Conservation (phyloP, 768 basidiomycete genomes). For the Pisolithus tinctorius region DNA sequence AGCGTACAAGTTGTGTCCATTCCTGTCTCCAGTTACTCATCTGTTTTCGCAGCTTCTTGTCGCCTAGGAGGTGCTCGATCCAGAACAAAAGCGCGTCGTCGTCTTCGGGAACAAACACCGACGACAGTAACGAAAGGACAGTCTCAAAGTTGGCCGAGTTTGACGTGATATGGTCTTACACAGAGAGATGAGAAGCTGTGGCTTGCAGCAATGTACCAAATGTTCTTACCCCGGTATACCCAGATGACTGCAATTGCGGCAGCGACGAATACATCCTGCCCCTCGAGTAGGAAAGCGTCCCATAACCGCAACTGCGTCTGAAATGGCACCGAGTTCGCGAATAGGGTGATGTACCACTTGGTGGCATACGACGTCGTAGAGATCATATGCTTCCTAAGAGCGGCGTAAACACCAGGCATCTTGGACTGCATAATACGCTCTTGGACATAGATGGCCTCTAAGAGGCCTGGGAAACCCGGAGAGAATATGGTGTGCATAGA, state of each 20-base stretch:
- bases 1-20: conserved; percentile 65
- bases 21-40: conserved; percentile 76
- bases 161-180: conserved; percentile 76
- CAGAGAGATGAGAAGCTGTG: not conserved
- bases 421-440: conserved; percentile 80
- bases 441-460: conserved; percentile 95
- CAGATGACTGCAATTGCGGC: conserved; percentile 86
- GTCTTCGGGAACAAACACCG: conserved; percentile 90
- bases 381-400: conserved; percentile 85
- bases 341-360: conserved; percentile 99
- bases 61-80: conserved; percentile 56
- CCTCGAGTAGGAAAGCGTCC: conserved; percentile 91
- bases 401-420: conserved; percentile 84
- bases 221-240: conserved; percentile 71
- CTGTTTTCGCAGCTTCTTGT: conserved; percentile 60
- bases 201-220: not conserved
- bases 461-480: conserved; percentile 91
- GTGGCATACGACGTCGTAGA: conserved; percentile 94
- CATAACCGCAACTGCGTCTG: conserved; percentile 91
- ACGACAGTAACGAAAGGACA: conserved; percentile 83
- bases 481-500: conserved; percentile 82
- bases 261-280: conserved; percentile 81
- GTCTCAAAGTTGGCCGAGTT: conserved; percentile 83
- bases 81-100: conserved; percentile 79
- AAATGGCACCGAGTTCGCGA: conserved; percentile 92